A percentile compares a stretch with the other conserved stretches of the same genome.
Evolutionary conservation across 768 basidiomycete genomes (phyloP).

Genomic region (Psilocybe azurescens): DNA sequence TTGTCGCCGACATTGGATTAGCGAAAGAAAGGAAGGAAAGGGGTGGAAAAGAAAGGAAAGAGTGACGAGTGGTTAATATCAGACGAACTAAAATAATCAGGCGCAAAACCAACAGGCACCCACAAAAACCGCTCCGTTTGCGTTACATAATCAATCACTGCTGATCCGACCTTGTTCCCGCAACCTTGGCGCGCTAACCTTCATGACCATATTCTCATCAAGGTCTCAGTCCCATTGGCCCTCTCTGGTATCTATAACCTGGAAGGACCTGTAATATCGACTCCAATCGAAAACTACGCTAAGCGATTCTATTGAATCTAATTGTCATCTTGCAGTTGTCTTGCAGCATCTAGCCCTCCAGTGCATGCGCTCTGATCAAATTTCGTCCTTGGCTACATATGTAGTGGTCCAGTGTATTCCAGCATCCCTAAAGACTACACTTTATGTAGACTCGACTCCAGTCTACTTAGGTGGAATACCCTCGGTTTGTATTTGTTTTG

Average conservation of each 20-base stretch:
- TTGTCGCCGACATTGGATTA: constrained; percentile 21
- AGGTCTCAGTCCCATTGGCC: background rate
- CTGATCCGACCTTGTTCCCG: background rate
- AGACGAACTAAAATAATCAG: constrained; percentile 15
- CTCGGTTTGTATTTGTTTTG: too few species aligned
- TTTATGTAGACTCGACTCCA: too few species aligned
- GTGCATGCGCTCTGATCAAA: background rate
- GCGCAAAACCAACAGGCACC: constrained; percentile 3
- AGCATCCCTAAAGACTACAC: too few species aligned
- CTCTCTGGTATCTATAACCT: background rate
- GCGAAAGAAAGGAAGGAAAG: constrained; percentile 15
- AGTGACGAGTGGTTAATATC: background rate
- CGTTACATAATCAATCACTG: background rate
- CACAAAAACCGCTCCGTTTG: background rate
- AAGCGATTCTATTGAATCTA: background rate
- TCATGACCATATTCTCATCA: background rate
- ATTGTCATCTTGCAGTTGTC: background rate
- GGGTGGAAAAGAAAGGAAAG: constrained; percentile 11
- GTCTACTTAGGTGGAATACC: too few species aligned
- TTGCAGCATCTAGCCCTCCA: background rate
- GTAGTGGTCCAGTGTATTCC: background rate
- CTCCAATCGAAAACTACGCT: background rate
- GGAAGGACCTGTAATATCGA: background rate
- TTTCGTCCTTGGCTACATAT: background rate
- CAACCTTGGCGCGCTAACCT: too few species aligned